Evolutionary conservation across 1,284 basidiomycete genomes (phyloP).

Genomic region (Austroboletus novae-zelandiae): DNA sequence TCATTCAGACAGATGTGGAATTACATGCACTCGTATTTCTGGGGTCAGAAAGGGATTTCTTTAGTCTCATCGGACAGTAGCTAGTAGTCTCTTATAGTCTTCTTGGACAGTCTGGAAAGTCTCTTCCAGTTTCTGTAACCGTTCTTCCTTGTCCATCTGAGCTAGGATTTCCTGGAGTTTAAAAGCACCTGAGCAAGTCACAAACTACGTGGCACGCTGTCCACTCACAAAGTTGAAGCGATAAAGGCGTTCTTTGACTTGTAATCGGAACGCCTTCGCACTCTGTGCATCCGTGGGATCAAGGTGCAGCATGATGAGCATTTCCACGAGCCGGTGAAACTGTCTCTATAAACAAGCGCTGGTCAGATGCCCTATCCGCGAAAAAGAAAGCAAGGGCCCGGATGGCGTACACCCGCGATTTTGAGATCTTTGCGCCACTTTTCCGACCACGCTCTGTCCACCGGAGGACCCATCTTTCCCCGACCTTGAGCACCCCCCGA

Average conservation of each 20-base stretch:
- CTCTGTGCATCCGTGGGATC: slow-evolving; percentile 59
- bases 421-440: slow-evolving; percentile 81
- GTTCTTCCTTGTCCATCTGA: slow-evolving; percentile 82
- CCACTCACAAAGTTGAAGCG: slow-evolving; percentile 88
- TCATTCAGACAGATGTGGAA: neutral
- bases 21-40: neutral
- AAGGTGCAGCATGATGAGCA: slow-evolving; percentile 80
- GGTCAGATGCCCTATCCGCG: slow-evolving; percentile 1
- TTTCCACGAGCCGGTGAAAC: slow-evolving; percentile 89
- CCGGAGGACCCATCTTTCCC: slow-evolving; percentile 74
- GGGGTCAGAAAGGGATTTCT: neutral
- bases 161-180: slow-evolving; percentile 73
- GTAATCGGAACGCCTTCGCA: slow-evolving; percentile 69
- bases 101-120: slow-evolving; percentile 88
- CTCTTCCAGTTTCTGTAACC: slow-evolving; percentile 87
- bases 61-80: slow-evolving; percentile 39
- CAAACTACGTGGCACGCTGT: neutral
- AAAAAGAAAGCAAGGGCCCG: neutral
- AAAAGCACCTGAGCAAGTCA: slow-evolving; percentile 1
- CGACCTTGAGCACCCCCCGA: slow-evolving; percentile 33
- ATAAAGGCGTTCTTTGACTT: slow-evolving; percentile 92
- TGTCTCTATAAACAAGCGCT: slow-evolving; percentile 63
- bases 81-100: slow-evolving; percentile 83
- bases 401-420: slow-evolving; percentile 72
- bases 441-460: slow-evolving; percentile 79